These are phyloP conservation scores for Batrachochytrium dendrobatidis DNA, from an alignment of 371 early-diverging fungal species.

Conservation along the genomic window DNA sequence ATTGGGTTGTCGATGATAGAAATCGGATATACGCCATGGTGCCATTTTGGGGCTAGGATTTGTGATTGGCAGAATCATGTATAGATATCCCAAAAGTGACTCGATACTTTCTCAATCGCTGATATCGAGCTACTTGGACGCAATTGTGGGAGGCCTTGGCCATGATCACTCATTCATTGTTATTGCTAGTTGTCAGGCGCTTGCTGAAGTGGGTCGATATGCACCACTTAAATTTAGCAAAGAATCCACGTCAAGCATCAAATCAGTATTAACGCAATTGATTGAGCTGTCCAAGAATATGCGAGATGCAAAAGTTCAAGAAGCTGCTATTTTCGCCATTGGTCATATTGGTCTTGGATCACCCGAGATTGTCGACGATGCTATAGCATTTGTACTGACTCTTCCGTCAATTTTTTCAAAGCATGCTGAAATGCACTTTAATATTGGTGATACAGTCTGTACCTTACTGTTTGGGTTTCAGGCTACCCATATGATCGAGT, in stretches of 20 bases:
- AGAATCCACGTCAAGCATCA: constrained; percentile 2
- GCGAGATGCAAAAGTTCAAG: constrained; percentile 70
- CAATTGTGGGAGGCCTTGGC: constrained; percentile 41
- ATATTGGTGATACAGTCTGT: constrained; percentile 73
- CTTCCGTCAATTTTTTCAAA: constrained; percentile 60
- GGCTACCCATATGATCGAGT: constrained; percentile 58
- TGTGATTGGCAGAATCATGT: constrained; percentile 49
- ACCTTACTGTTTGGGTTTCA: constrained; percentile 62
- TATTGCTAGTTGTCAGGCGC: constrained; percentile 52
- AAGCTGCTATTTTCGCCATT: constrained; percentile 59
- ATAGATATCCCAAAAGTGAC: constrained; percentile 38
- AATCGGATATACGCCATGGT: constrained; percentile 58
- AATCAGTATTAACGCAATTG: constrained; percentile 39
- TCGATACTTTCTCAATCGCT: not conserved
- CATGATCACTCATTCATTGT: constrained; percentile 30
- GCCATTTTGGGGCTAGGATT: constrained; percentile 62
- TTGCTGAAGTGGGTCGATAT: constrained; percentile 63
- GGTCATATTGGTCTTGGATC: constrained; percentile 65
- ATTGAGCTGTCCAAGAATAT: constrained; percentile 36
- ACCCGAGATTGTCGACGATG: constrained; percentile 9
- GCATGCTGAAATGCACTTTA: constrained; percentile 76
- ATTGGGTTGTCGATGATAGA: too few species aligned
- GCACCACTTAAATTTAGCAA: constrained; percentile 22
- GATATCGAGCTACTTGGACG: not conserved
- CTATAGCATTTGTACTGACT: constrained; percentile 53